Evolutionary conservation across 2,329 filamentous ascomycete species (phyloP), one percentile per base, ranked within the genome.

Genomic region (Botrytis squamosa): DNA sequence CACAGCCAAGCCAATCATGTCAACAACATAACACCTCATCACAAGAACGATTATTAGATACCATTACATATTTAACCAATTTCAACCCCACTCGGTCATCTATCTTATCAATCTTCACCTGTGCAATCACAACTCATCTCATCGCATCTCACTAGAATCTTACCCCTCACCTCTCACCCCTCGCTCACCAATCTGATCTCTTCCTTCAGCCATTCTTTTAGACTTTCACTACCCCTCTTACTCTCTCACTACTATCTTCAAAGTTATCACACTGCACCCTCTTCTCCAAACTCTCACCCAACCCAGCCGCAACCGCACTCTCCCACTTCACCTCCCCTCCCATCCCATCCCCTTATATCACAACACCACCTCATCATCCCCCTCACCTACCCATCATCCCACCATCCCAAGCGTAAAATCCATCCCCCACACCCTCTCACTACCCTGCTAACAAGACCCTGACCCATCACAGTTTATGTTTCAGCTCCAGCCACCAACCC

Each of bases 401-500:
- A 52, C 49, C 49, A 52, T n/a, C 9, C 25, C 49, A n/a, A 49
- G 20, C 46, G 0, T 25, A 49, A 0, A 46, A n/a, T 38, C 2
- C 57, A 12, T 9, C 12, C 36, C 16, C 5, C 33, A 38, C 16
- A 62, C 20, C 20, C 6, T 5, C 22, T 40, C 22, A n/a, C 12
- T 16, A n/a, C 12, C 36, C 36, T 62, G 12, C 36, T 62, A 18
- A 62, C 36, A 62, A 18, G 12, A 18, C 12, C 36, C 36, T n/a
- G 25, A 40, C 40, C 29, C 22, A 63, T 18, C 38, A 63, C 38
- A 42, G 29, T 44, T 38, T 64, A 55, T 29, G 46, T 68, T 68
- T 68, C 65, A 68, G 65, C 65, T 68, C 36, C n/a, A 40, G 65
- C 65, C 46, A 68, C 36, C 36, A 29, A 25, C 3, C 3, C n/a